These are phyloP conservation scores for Aspergillus hancockii DNA, from an alignment of 495 filamentous ascomycete species.

Conservation along the genomic window DNA sequence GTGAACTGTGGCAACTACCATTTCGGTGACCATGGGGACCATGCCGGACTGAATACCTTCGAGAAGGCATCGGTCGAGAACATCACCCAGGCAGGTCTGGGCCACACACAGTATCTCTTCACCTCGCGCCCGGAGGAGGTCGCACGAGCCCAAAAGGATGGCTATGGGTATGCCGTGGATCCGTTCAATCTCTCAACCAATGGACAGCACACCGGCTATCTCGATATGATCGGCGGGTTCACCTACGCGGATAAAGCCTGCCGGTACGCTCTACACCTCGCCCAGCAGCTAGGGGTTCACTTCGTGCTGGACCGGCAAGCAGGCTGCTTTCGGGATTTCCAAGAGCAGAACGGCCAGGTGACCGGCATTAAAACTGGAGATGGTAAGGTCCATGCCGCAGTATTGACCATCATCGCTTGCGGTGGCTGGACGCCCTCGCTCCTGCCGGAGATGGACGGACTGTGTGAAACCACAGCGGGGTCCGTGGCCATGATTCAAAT, in stretches of 20 bases:
- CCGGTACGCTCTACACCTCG: conserved; percentile 39
- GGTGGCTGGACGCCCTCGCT: conserved; percentile 76
- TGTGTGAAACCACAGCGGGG: conserved; percentile 48
- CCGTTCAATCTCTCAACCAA: conserved; percentile 24
- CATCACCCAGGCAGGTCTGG: conserved; percentile 32
- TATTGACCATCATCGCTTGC: conserved; percentile 70
- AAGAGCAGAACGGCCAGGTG: conserved; percentile 11
- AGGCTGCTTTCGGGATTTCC: conserved; percentile 25
- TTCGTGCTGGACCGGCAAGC: conserved; percentile 30
- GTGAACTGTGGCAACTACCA: conserved; percentile 33
- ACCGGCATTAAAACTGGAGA: conserved; percentile 36
- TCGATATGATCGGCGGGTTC: conserved; percentile 43
- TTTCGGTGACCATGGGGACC: conserved; percentile 20
- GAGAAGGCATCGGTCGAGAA: conserved; percentile 34
- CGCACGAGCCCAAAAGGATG: conserved; percentile 27
- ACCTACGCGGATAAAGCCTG: conserved; percentile 45
- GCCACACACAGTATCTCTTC: conserved; percentile 32
- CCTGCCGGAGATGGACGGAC: conserved; percentile 41
- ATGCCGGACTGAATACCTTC: conserved; percentile 31
- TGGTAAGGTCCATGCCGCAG: conserved; percentile 44
- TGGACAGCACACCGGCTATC: conserved; percentile 21
- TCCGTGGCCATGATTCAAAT: conserved; percentile 33
- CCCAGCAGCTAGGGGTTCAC: conserved; percentile 32
- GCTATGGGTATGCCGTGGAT: conserved; percentile 33
- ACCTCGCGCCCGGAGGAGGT: conserved; percentile 26